Evolutionary conservation across 768 basidiomycete genomes (phyloP), one percentile per base, ranked within the genome.

Genomic region (Rhodotorula paludigena): DNA sequence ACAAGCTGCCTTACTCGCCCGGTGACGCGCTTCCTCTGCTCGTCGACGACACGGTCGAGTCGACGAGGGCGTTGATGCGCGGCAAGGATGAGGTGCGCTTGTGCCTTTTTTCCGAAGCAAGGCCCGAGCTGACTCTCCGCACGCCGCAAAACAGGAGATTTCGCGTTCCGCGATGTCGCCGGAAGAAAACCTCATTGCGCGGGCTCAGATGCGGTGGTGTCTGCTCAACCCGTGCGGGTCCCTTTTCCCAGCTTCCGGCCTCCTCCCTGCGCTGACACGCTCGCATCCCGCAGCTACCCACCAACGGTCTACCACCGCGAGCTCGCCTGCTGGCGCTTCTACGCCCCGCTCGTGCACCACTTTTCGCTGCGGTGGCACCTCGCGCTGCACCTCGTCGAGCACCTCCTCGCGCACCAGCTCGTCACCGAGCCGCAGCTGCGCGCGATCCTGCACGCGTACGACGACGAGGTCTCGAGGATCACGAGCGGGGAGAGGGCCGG

Each of bases 191-290:
- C 32, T 64, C 9, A 38, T 64, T 25, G 33, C 38, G 2, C 57
- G 63, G 12, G 35, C 21, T 25, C 35, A 58, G 33, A 45, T 36
- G 35, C 49, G 64, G 11, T 58, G 48, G 53, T 23, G n/a, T 18
- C 25, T 66, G 7, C n/a, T 66, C 41, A 66, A 66, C 51, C 58
- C 64, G 64, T 66, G 3, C 57, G 64, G n/a, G n/a, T n/a, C n/a
- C n/a, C n/a, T 39, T 7, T 15, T 9, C 38, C 2, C 35, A 51
- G 6, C 20, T 32, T 32, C 12, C 21, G 20, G 30, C n/a, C n/a
- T 23, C 8, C 14, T 30, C 28, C 32, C 32, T 23, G 11, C 3
- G 16, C 5, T 33, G 5, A 25, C 30, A 6, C 15, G 7, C 30
- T 33, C 1, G 3, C 10, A 7, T 25, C 18, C 21, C 16, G 48